Evolutionary conservation across 768 basidiomycete genomes (phyloP), one percentile per base, ranked within the genome.

Genomic region (Phylloporus scabripes): DNA sequence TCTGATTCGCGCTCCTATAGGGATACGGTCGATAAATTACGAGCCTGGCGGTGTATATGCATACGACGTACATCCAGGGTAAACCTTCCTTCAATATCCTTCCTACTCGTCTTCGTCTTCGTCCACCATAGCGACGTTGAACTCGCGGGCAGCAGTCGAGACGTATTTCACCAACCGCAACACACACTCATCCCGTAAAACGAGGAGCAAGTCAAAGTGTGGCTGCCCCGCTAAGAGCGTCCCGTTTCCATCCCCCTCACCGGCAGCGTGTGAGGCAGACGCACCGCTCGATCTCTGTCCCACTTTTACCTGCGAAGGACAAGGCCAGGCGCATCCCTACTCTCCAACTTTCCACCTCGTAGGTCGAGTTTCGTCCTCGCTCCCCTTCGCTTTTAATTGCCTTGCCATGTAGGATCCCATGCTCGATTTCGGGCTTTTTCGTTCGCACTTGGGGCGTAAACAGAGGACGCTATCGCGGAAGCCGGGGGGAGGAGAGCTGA

Each of bases 141-240:
- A 97, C 70, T 98, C 95, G 4, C 83, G 26, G 4, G 26, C 26
- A 28, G 26, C 26, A 28, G 89, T 90, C 23, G 87, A 88, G 17
- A 97, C 81, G 60, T 98, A 98, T 66, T 97, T 98, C 54, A 94
- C 91, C 64, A 97, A 98, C 36, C 81, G 81, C 82, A 98, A 85
- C 42, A 98, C 92, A 17, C 87, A 80, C 61, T 92, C 88, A 65
- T 98, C 95, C 12, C 95, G 79, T 49, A 97, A 72, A 20, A 96
- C 94, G 31, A 98, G 75, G 24, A 94, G 73, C 8, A 98, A 74
- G 66, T 97, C 97, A 71, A 92, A 98, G 5, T 86, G 85, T 0
- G 93, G 89, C 56, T 90, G 87, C 38, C 90, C 85, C 4, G 88
- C 90, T 34, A 97, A 69, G 17, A 97, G 72, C 5, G 92, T 93